These are phyloP conservation scores for Rhododendron henanense DNA, from an alignment of 148 eudicot genomes.

Conservation along the genomic window DNA sequence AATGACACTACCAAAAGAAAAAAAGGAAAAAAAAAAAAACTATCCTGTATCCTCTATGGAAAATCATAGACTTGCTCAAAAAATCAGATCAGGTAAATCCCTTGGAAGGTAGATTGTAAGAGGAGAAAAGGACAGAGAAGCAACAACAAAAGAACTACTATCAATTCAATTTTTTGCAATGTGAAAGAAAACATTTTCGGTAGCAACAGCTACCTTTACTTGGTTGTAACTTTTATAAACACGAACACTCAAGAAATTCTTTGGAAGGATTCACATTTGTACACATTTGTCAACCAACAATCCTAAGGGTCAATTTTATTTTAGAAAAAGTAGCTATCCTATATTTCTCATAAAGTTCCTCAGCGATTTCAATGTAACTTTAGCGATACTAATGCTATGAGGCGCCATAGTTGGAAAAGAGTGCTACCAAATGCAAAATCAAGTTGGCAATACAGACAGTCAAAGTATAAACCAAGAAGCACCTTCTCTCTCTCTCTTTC, in stretches of 20 bases:
- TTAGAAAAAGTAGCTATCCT: background rate
- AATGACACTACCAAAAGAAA: background rate
- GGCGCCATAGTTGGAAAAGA: background rate
- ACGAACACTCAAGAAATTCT: background rate
- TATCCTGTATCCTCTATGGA: background rate
- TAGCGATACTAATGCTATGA: background rate
- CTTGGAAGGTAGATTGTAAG: background rate
- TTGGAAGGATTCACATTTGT: background rate
- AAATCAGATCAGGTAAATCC: background rate
- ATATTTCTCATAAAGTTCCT: background rate
- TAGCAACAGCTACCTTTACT: background rate
- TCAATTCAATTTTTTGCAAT: background rate
- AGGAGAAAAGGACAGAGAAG: background rate
- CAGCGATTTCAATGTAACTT: background rate
- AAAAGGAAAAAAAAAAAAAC: no score
- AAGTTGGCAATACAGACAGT: background rate
- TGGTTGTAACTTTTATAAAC: background rate
- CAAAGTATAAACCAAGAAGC: conserved; percentile 8
- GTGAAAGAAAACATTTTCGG: background rate
- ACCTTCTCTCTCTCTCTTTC: conserved; percentile 99
- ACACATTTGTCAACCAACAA: background rate
- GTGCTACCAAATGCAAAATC: background rate
- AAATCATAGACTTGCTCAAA: background rate
- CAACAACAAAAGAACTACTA: background rate
- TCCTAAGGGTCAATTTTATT: background rate